Evolutionary conservation across 805 yeast species (phyloP).

Genomic region (Scheffersomyces lignosus): DNA sequence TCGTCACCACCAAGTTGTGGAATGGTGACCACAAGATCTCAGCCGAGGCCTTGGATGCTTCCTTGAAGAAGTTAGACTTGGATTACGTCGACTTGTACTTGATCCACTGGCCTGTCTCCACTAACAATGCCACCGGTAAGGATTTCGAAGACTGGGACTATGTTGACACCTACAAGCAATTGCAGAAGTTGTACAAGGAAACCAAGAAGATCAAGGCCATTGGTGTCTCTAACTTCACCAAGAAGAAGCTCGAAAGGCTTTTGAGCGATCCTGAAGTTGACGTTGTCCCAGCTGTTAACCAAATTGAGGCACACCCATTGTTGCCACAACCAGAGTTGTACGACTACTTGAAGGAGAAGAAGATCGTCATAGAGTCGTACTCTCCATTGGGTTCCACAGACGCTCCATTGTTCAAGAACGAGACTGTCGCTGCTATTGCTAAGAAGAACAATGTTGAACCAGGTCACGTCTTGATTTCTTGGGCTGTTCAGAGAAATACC

Average conservation of each 20-base stretch:
- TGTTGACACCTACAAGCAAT: conserved; percentile 58
- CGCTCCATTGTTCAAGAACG: conserved; percentile 52
- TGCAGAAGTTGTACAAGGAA: conserved; percentile 56
- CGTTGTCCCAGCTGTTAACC: conserved; percentile 67
- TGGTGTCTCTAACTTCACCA: conserved; percentile 76
- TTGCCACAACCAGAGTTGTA: conserved; percentile 63
- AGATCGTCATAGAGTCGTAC: conserved; percentile 68
- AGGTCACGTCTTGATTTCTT: conserved; percentile 54
- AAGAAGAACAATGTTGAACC: conserved; percentile 42
- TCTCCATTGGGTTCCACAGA: conserved; percentile 70
- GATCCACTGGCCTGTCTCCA: conserved; percentile 80
- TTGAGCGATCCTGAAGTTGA: conserved; percentile 49
- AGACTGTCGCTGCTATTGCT: conserved; percentile 43
- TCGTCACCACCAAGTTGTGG: conserved; percentile 73
- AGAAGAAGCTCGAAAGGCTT: conserved; percentile 50
- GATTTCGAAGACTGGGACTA: conserved; percentile 40
- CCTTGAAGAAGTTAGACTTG: conserved; percentile 61
- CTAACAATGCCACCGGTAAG: conserved; percentile 39
- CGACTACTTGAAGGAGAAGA: conserved; percentile 51
- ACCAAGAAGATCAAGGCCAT: conserved; percentile 60
- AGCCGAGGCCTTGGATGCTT: conserved; percentile 52
- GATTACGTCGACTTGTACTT: conserved; percentile 79
- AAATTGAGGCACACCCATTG: conserved; percentile 75
- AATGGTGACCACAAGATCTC: conserved; percentile 53
- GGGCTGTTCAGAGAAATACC: conserved; percentile 59